Percentiles rank a stretch among this genome's conserved stretches.
Evolutionary conservation across 257 asterid genomes (phyloP).

Genomic region (Lycium ferocissimum): DNA sequence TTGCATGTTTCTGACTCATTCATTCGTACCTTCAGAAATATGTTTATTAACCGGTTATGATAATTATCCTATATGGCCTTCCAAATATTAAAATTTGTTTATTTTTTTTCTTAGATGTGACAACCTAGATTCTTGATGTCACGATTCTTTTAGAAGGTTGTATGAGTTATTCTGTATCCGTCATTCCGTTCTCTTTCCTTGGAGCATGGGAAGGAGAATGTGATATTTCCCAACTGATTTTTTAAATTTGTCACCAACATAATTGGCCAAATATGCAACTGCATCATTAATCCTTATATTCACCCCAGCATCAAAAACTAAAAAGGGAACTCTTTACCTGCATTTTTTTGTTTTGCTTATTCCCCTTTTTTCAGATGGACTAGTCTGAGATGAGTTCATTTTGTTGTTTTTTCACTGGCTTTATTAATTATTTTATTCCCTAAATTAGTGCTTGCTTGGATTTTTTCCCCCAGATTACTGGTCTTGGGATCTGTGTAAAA

Average conservation of each 20-base stretch:
- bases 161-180: slow-evolving; percentile 14
- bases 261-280: background rate
- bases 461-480: slow-evolving; percentile 66
- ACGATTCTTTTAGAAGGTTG: background rate
- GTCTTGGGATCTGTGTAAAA: slow-evolving; percentile 78
- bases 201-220: background rate
- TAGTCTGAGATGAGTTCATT: slow-evolving; percentile 18
- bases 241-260: background rate
- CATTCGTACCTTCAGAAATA: background rate
- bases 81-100: background rate
- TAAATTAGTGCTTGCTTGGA: background rate
- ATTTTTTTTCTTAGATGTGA: slow-evolving; percentile 9
- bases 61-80: background rate
- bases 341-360: background rate
- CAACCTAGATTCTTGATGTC: background rate
- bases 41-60: background rate
- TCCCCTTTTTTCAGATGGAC: background rate
- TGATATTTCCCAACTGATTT: background rate
- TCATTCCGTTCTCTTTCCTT: background rate
- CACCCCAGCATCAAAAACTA: background rate
- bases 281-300: background rate
- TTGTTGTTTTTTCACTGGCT: slow-evolving; percentile 14
- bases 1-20: background rate
- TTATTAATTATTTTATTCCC: background rate
- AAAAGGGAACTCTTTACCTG: background rate